Evolutionary conservation across 139 green algal species (phyloP).

Genomic region (Chlamydomonas asymmetrica): DNA sequence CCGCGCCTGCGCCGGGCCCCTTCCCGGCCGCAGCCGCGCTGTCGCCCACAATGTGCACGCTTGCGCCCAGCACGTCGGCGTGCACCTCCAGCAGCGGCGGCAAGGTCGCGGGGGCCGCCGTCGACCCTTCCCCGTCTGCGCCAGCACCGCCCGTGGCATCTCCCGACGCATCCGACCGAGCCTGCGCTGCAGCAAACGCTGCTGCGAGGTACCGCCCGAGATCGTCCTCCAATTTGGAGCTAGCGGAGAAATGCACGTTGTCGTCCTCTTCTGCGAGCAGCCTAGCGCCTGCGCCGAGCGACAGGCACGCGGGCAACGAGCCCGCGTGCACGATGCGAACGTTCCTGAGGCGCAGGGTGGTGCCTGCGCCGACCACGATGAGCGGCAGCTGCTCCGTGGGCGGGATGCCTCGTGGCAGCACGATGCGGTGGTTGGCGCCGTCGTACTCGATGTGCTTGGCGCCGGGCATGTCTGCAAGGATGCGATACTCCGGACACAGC

Average conservation of each 20-base stretch:
- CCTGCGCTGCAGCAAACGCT: neutral
- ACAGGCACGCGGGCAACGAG: conserved; percentile 68
- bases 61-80: conserved; percentile 21
- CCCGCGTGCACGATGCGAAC: conserved; percentile 70
- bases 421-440: conserved; percentile 60
- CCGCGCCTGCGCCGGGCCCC: neutral
- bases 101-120: too few relatives aligned
- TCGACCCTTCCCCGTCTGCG: neutral
- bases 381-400: conserved; percentile 72
- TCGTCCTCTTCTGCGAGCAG: conserved; percentile 48
- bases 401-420: conserved; percentile 62
- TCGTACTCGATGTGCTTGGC: conserved; percentile 71
- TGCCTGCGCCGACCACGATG: conserved; percentile 77
- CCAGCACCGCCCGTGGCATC: neutral
- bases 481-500: conserved; percentile 77
- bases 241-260: too few relatives aligned
- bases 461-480: conserved; percentile 80
- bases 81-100: conserved; percentile 26
- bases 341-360: conserved; percentile 80
- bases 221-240: too few relatives aligned
- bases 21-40: neutral
- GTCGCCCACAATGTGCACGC: conserved; percentile 25
- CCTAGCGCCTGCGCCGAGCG: conserved; percentile 60
- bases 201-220: too few relatives aligned
- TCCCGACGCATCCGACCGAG: neutral